Evolutionary conservation across 176 grass and related monocot genomes (phyloP), one percentile per base, ranked within the genome.

Genomic region (Rhipidocladum racemiflorum): DNA sequence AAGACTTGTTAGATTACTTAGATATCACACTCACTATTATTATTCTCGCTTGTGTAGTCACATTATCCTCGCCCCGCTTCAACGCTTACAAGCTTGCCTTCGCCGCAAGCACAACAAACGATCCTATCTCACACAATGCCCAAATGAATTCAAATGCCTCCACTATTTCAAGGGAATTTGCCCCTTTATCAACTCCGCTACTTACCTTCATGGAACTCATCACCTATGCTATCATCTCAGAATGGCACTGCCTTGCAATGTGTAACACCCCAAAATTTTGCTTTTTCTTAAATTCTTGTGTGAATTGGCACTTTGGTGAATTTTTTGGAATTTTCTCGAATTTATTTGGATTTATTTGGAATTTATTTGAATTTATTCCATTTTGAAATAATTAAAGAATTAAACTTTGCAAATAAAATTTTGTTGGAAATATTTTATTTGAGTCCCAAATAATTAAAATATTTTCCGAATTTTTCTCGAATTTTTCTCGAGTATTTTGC

Each of bases 161-260:
- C 86, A 39, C 78, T 81, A 82, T 90, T 89, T 85, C 92, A 94
- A 76, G 84, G 73, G 50, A 88, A 84, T 85, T 86, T 94, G 45
- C 90, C 92, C 61, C 88, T 73, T 62, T 98, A 90, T 81, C 95
- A 98, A 78, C 87, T n/a, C n/a, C n/a, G n/a, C 90, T 63, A 49
- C 86, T 87, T 97, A 71, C 87, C 75, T 32, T 80, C 90, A 72
- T 91, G 88, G 88, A 87, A 77, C 68, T 84, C 91, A 15, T 84
- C 87, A 89, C 76, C 85, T 49, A 64, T 82, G 74, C 77, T 61
- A 51, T 83, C 91, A 62, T 76, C 88, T 63, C 74, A 53, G 74
- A 91, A 97, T 76, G 90, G 88, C 25, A 72, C 76, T 30, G 86
- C 35, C 85, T 93, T 39, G 35, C 88, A 53, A 90, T 96, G 78